phyloP scores from a whole-genome alignment of 2,329 filamentous ascomycete genomes.

The Aureobasidium sp. region DNA sequence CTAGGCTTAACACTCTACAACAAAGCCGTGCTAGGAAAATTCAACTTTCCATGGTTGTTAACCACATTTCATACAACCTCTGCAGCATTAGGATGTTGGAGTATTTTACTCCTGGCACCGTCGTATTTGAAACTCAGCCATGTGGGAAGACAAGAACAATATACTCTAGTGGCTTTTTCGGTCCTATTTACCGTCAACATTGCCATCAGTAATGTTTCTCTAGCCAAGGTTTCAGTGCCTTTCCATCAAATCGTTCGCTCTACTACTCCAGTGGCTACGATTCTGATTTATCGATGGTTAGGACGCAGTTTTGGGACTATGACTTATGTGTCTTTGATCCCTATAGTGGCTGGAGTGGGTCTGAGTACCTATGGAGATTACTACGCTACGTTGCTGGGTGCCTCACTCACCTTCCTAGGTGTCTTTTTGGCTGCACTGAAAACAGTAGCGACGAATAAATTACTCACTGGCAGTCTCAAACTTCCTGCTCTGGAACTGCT shows the following conservation, averaged over 20 bases:
- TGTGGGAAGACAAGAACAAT: conserved; percentile 44
- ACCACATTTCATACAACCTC: conserved; percentile 52
- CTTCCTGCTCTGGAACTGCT: conserved; percentile 53
- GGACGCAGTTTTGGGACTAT: conserved; percentile 44
- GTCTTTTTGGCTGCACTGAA: conserved; percentile 38
- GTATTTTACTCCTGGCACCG: conserved; percentile 35
- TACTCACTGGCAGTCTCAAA: conserved; percentile 54
- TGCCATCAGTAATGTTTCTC: conserved; percentile 53
- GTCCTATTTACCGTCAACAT: conserved; percentile 56
- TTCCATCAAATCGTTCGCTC: conserved; percentile 59
- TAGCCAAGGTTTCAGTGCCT: conserved; percentile 51
- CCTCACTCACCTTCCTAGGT: conserved; percentile 29
- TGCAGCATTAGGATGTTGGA: conserved; percentile 47
- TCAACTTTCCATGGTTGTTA: conserved; percentile 53
- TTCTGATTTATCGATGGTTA: conserved; percentile 50
- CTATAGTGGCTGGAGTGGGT: conserved; percentile 50
- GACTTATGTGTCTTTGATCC: conserved; percentile 54
- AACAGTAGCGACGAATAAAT: conserved; percentile 55
- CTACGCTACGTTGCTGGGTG: conserved; percentile 48
- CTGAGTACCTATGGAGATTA: conserved; percentile 56
- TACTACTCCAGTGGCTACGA: conserved; percentile 53
- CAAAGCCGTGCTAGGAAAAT: conserved; percentile 43
- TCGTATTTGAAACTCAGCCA: conserved; percentile 43
- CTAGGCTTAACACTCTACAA: conserved; percentile 49
- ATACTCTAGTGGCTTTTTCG: conserved; percentile 49